phyloP scores from a whole-genome alignment of 345 rosid genomes.

The Citrus sp. region DNA sequence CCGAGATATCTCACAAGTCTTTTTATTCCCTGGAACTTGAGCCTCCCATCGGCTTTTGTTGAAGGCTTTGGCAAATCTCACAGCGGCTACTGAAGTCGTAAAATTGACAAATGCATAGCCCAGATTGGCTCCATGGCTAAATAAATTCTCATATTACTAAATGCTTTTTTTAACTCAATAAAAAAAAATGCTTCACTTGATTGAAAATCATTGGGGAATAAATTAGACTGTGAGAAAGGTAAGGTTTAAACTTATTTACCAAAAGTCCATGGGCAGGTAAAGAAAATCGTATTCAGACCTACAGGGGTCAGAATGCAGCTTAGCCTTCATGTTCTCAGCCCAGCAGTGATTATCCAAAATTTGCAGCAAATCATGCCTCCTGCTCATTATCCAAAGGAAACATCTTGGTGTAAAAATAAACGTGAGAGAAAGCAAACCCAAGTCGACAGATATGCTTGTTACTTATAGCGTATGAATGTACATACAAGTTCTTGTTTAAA shows the following conservation, averaged over 20 bases:
- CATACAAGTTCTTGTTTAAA: no score
- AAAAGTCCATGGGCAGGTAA: constrained; percentile 58
- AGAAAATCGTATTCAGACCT: constrained; percentile 48
- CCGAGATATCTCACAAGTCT: constrained; percentile 26
- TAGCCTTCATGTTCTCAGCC: constrained; percentile 18
- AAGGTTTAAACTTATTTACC: constrained; percentile 17
- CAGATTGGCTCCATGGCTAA: constrained; percentile 30
- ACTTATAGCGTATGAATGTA: no score
- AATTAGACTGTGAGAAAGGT: background rate
- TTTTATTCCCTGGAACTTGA: constrained; percentile 4
- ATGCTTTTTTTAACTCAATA: no score
- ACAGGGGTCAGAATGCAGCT: background rate
- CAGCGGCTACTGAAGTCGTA: constrained; percentile 33
- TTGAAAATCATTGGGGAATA: background rate
- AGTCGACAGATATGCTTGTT: no score
- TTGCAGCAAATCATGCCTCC: constrained; percentile 31
- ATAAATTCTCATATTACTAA: background rate
- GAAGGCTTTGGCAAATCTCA: constrained; percentile 22
- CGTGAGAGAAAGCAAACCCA: no score
- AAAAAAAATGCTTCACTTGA: no score
- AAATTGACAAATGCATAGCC: constrained; percentile 66
- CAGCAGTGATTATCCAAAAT: constrained; percentile 42
- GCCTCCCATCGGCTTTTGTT: constrained; percentile 25
- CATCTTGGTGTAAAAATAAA: no score
- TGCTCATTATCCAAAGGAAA: background rate